Percentiles rank a stretch among this genome's conserved stretches.
Conservation (phyloP, 2,329 filamentous ascomycete genomes). For the Phoma herbarum region DNA sequence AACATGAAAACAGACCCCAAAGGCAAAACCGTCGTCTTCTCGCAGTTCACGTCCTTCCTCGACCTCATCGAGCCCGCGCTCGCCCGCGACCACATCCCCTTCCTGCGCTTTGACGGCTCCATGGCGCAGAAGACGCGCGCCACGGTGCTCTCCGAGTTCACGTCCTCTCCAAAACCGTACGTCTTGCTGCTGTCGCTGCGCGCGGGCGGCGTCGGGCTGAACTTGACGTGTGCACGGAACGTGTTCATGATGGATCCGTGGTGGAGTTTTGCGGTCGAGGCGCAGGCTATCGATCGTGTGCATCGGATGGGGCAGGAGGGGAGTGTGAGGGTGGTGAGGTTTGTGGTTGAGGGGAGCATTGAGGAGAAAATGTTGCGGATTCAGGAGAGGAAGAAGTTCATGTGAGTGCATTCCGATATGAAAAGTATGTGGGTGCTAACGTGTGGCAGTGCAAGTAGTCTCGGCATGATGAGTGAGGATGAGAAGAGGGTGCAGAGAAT, state of each 20-base stretch:
- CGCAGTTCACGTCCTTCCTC: conserved; percentile 96
- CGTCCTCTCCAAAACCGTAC: conserved; percentile 63
- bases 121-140: conserved; percentile 88
- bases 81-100: conserved; percentile 73
- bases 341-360: conserved; percentile 89
- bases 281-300: conserved; percentile 96
- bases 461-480: conserved; percentile 95
- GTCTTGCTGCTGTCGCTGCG: conserved; percentile 85
- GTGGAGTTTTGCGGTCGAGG: conserved; percentile 98
- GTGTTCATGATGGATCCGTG: conserved; percentile 99
- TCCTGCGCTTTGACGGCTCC: conserved; percentile 88
- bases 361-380: conserved; percentile 94
- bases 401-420: conserved; percentile 65
- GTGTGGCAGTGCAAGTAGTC: conserved; percentile 77
- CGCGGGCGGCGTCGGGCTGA: conserved; percentile 92
- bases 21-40: conserved; percentile 92
- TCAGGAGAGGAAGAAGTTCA: conserved; percentile 95
- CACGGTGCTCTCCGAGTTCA: conserved; percentile 78
- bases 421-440: conserved; percentile 32
- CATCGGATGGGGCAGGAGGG: conserved; percentile 94
- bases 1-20: conserved; percentile 71
- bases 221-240: conserved; percentile 84
- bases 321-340: conserved; percentile 85
- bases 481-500: conserved; percentile 90
- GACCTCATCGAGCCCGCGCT: conserved; percentile 88